Conservation (phyloP, 306 rosid genomes). For the Mimosa pudica region DNA sequence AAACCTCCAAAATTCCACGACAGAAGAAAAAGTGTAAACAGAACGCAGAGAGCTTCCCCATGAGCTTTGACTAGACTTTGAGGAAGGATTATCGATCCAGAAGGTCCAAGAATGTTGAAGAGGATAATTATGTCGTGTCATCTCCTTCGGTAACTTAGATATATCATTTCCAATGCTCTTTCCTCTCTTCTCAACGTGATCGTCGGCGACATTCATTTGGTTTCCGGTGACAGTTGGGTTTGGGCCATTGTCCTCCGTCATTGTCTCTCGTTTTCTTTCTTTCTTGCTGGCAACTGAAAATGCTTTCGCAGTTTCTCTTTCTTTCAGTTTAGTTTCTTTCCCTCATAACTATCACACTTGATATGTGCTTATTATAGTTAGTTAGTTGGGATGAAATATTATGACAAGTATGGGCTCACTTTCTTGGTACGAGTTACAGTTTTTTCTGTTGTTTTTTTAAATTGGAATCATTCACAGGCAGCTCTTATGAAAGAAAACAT, state of each 20-base stretch:
- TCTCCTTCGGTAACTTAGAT: slow-evolving; percentile 42
- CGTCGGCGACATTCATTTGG: slow-evolving; percentile 38
- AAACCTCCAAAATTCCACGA: slow-evolving; percentile 96
- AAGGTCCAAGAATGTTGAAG: slow-evolving; percentile 94
- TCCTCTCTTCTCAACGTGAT: slow-evolving; percentile 69
- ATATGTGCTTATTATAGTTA: too few species aligned
- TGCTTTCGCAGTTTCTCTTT: not conserved
- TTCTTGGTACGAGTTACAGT: too few species aligned
- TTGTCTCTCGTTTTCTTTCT: not conserved
- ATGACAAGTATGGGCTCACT: too few species aligned
- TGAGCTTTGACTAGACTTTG: slow-evolving; percentile 58
- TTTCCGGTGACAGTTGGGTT: slow-evolving; percentile 50
- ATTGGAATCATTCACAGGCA: too few species aligned
- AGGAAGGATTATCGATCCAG: slow-evolving; percentile 82
- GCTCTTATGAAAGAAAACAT: too few species aligned
- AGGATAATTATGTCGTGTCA: slow-evolving; percentile 54
- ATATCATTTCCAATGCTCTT: slow-evolving; percentile 73
- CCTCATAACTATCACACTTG: not conserved
- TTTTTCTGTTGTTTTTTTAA: too few species aligned
- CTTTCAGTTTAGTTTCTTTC: not conserved
- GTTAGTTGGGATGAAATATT: too few species aligned
- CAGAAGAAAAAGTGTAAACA: slow-evolving; percentile 77
- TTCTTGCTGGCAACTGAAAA: slow-evolving; percentile 9
- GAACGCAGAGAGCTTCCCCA: slow-evolving; percentile 83
- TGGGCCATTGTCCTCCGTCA: slow-evolving; percentile 64